Evolutionary conservation across 768 basidiomycete species (phyloP), one percentile per base, ranked within the genome.

Genomic region (Tulasnella sp.): DNA sequence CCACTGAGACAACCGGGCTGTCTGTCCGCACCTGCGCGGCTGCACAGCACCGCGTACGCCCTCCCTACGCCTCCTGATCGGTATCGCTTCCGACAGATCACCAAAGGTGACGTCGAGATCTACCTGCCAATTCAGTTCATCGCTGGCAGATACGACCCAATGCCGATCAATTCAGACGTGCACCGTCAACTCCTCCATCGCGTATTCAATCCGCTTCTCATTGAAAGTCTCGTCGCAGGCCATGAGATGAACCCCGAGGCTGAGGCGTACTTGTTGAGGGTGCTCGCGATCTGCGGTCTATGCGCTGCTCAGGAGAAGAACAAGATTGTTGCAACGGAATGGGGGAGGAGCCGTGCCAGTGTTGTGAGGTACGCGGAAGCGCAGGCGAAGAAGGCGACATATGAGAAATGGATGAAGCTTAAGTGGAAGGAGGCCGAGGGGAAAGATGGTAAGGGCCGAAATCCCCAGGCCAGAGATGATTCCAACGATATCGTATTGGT

Each of bases 71-170:
- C 65, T 19, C 65, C 65, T 0, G 38, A 41, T 2, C 62, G 64
- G 0, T 61, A 31, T 49, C 22, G 21, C 11, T 66, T 63, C 42
- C 41, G 49, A 11, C 44, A 24, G 4, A 25, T 63, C 42, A 61
- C 62, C 15, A 7, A 49, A 4, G 27, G 45, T 1, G 49, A 25
- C 2, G 9, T 8, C n/a, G 46, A 55, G 15, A 7, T 61, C 4
- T 52, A 55, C 41, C 3, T 55, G 30, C 45, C 48, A 4, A 2
- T 63, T 22, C 63, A 65, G 21, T 60, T 48, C 31, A 19, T 66
- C 56, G 65, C 59, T 5, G 64, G 64, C 12, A 48, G 65, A 19
- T 63, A 63, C 34, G 63, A 65, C 45, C 54, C 58, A 19, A 24
- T 56, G 17, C 19, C 42, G 5, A 29, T 38, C 42, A 27, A 43